phyloP scores from a whole-genome alignment of 208 protist species.

The Crithidia fasciculata region DNA sequence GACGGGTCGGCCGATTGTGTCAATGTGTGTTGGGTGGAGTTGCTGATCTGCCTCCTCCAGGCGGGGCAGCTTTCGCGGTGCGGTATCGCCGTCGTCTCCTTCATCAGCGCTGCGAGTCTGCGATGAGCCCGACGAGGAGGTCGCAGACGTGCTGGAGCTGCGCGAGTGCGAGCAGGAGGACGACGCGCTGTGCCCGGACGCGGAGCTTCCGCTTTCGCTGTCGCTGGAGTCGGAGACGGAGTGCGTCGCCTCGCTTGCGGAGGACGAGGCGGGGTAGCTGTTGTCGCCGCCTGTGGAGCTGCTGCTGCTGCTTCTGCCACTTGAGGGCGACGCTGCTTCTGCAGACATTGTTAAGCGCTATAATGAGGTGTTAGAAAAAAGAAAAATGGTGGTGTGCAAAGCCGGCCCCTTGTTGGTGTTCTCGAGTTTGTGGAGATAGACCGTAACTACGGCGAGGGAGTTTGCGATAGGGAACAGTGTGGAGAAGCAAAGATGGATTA shows the following conservation, averaged over 20 bases:
- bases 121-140: background rate
- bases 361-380: background rate
- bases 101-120: background rate
- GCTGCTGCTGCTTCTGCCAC: background rate
- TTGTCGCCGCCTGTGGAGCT: background rate
- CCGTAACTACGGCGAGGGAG: no score
- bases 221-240: conserved; percentile 1
- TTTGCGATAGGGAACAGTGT: no score
- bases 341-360: background rate
- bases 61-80: conserved; percentile 23
- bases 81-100: background rate
- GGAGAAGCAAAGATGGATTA: no score
- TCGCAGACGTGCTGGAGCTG: background rate
- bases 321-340: background rate
- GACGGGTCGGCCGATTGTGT: background rate
- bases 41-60: conserved; percentile 12
- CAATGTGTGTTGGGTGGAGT: background rate
- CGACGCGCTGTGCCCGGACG: background rate
- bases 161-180: background rate
- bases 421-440: no score
- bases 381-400: background rate
- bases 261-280: conserved; percentile 11
- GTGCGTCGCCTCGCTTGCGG: conserved; percentile 6
- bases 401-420: no score
- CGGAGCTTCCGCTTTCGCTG: conserved; percentile 5